Evolutionary conservation across 257 asterid genomes (phyloP), one percentile per base, ranked within the genome.

Genomic region (Thymus quinquecostatus): DNA sequence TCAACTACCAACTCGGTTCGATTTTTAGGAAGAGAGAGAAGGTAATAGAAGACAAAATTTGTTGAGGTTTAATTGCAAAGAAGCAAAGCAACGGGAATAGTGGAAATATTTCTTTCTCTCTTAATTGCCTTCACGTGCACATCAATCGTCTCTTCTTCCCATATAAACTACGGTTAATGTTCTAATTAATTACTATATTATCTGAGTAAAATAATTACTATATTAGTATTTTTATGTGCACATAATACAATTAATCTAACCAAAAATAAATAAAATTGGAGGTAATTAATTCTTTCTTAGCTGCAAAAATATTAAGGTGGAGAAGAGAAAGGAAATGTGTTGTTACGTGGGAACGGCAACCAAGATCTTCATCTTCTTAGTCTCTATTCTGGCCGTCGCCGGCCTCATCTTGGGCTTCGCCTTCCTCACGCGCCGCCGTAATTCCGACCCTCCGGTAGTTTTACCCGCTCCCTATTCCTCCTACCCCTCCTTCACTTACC

Each of bases 321-420:
- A 29, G 14, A 30, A 56, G 1, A 57, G 27, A 57, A 57, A 79
- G 32, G 27, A 57, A 57, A 79, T 85, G 84, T 85, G 91, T 27
- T 85, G 91, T 27, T 89, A 86, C 81, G 81, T 89, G 21, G 96
- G 96, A 4, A 89, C 87, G 75, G 96, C 96, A 49, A 89, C 96
- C 59, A 89, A 89, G 89, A 89, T 89, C 86, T 89, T 89, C 87
- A 79, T 89, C 72, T 85, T 89, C 87, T 76, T 89, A 6, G 82
- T 85, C 57, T 80, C 85, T 0, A 81, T 71, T 56, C 47, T 85
- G 1, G 80, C 76, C 4, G 74, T 85, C 32, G 75, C 82, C 54
- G 91, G 84, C 21, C 85, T 89, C 47, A 36, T 82, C 41, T 60
- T 87, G 71, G 96, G 91, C 62, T 83, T 87, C 36, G 77, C 79